phyloP scores from a whole-genome alignment of 139 green algal genomes.

The Picochlorum sp. region DNA sequence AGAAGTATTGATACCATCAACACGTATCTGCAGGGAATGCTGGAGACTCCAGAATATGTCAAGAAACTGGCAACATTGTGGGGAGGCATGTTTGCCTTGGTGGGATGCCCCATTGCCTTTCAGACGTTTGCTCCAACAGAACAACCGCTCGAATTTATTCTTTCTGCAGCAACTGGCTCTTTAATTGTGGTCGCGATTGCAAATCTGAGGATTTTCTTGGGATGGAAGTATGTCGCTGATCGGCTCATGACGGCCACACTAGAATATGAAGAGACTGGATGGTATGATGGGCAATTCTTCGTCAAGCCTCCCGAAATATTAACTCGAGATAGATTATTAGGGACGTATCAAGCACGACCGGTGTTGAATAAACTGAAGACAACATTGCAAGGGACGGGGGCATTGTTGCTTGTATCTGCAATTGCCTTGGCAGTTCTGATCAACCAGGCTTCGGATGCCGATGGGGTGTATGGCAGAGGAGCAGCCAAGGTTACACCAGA shows the following conservation, averaged over 20 bases:
- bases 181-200: conserved; percentile 65
- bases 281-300: conserved; percentile 69
- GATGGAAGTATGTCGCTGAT: conserved; percentile 86
- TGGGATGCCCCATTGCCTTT: conserved; percentile 65
- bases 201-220: conserved; percentile 76
- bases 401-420: conserved; percentile 29
- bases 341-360: conserved; percentile 44
- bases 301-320: conserved; percentile 78
- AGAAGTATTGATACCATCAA: too few relatives aligned
- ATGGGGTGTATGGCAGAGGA: not conserved
- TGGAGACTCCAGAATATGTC: conserved; percentile 46
- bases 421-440: conserved; percentile 11
- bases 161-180: conserved; percentile 43
- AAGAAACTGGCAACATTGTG: conserved; percentile 50
- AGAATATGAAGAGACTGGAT: conserved; percentile 79
- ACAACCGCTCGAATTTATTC: conserved; percentile 53
- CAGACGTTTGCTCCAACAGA: conserved; percentile 70
- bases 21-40: conserved; percentile 36
- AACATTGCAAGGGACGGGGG: conserved; percentile 46
- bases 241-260: conserved; percentile 72
- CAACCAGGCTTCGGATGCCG: not conserved
- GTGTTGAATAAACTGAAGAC: conserved; percentile 2
- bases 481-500: conserved; percentile 8
- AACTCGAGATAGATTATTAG: conserved; percentile 70
- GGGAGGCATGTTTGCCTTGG: conserved; percentile 40